These are phyloP conservation scores for Wickerhamiella shivajii DNA, from an alignment of 805 yeast genomes.

Conservation along the genomic window DNA sequence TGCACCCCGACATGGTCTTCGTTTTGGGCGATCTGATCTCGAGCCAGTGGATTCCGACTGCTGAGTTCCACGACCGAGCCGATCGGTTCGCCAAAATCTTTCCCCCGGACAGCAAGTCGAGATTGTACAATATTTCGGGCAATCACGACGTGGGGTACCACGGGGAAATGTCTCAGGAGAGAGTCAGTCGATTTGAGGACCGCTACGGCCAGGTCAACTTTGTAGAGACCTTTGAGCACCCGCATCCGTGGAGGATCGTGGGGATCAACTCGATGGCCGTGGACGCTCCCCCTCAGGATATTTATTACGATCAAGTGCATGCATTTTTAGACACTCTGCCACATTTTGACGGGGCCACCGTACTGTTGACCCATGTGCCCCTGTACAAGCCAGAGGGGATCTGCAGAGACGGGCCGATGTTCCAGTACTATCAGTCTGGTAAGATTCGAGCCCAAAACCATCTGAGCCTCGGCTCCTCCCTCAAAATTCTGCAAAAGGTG, in stretches of 20 bases:
- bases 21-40: conserved; percentile 90
- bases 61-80: conserved; percentile 72
- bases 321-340: conserved; percentile 51
- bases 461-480: conserved; percentile 49
- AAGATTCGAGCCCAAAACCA: conserved; percentile 76
- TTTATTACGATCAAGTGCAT: conserved; percentile 54
- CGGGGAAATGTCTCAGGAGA: conserved; percentile 89
- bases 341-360: conserved; percentile 61
- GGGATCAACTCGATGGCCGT: conserved; percentile 68
- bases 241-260: conserved; percentile 67
- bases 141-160: conserved; percentile 93
- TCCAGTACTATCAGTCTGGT: conserved; percentile 48
- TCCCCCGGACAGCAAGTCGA: conserved; percentile 8
- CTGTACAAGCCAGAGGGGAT: conserved; percentile 68
- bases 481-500: conserved; percentile 52
- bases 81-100: conserved; percentile 35
- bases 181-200: conserved; percentile 60
- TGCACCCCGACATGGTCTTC: conserved; percentile 66
- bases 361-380: conserved; percentile 80
- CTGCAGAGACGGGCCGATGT: conserved; percentile 76
- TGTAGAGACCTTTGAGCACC: conserved; percentile 52
- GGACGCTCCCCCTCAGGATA: conserved; percentile 83
- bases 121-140: conserved; percentile 71
- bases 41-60: conserved; percentile 86
- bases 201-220: conserved; percentile 78